Base-by-base conservation (phyloP, 768 basidiomycete species). In the Tricholoma bakamatsutake region DNA sequence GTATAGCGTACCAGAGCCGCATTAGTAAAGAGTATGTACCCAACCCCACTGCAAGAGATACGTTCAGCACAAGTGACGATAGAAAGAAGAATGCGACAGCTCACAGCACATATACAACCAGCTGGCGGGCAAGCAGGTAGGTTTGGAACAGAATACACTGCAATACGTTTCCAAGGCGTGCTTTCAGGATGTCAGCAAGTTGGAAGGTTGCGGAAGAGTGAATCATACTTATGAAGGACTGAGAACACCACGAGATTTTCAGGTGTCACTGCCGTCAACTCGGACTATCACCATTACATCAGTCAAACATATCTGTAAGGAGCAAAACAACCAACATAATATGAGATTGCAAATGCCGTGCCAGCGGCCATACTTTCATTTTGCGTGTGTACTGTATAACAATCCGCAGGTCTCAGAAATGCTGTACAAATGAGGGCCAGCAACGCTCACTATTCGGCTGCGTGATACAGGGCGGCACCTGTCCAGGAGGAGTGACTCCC, bases 271-370 rank as follows among this genome's bases (percentile, higher is more conserved):
- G 74, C 39, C 7, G 61, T 67, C 53, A 82, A 68, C 50, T 80
- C 73, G 4, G 79, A 79, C 78, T 80, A 45, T 28, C 31, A 28
- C n/a, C 24, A 43, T 5, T 40, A 12, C 33, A 17, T 50, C 34
- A 51, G 17, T 15, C n/a, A 49, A 47, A 57, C 49, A 31, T 42
- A 33, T 3, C 9, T 1, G 7, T 24, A 17, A 43, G 8, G 15
- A 54, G 30, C 5, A 21, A 18, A 50, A 15, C 17, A 39, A 61
- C 63, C 21, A 52, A 79, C 79, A 37, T 72, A 63, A 58, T 82
- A 82, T 12, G 80, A 73, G 49, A 82, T 82, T 17, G 80, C 80
- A 55, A 82, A 80, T 2, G 76, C 80, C 39, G 79, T 77, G 2
- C 80, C 80, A 42, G 80, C 79, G 46, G 80, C 78, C 68, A 69